These are phyloP conservation scores for Limnanthes douglasii DNA, from an alignment of 345 rosid genomes.

Conservation along the genomic window DNA sequence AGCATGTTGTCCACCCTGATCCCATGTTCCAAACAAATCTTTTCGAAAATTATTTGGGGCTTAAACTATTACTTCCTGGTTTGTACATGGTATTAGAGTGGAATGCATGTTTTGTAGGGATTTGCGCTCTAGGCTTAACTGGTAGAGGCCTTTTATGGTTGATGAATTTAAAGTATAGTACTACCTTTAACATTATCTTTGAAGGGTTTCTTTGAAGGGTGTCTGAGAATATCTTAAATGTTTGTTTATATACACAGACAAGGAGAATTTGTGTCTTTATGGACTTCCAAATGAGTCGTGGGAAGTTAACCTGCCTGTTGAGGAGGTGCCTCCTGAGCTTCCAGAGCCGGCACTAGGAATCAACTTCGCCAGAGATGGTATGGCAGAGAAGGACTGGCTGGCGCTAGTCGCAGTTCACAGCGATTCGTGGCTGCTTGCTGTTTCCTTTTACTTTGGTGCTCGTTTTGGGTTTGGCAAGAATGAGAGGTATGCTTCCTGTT, in stretches of 20 bases:
- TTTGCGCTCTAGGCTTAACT: neutral
- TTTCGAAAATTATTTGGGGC: too few relatives aligned
- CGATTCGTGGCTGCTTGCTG: constrained; percentile 96
- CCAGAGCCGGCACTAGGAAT: constrained; percentile 98
- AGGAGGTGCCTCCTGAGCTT: constrained; percentile 99
- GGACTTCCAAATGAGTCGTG: constrained; percentile 96
- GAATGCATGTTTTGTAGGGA: neutral
- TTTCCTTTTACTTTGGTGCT: constrained; percentile 97
- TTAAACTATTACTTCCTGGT: too few relatives aligned
- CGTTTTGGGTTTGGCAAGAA: constrained; percentile 95
- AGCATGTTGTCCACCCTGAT: too few relatives aligned
- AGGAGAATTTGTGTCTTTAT: constrained; percentile 89
- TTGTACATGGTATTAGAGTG: too few relatives aligned
- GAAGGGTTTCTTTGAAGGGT: neutral
- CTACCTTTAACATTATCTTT: constrained; percentile 1
- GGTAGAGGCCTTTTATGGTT: neutral
- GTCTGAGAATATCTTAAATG: too few relatives aligned
- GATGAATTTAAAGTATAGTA: constrained; percentile 1
- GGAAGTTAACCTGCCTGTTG: constrained; percentile 98
- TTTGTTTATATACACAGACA: constrained; percentile 32
- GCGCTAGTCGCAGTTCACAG: constrained; percentile 95
- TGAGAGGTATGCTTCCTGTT: constrained; percentile 55
- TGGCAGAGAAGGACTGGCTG: constrained; percentile 96
- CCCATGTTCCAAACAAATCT: too few relatives aligned
- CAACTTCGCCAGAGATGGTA: constrained; percentile 96